phyloP scores from a whole-genome alignment of 2,329 filamentous ascomycete species.

The Apiospora sp. region DNA sequence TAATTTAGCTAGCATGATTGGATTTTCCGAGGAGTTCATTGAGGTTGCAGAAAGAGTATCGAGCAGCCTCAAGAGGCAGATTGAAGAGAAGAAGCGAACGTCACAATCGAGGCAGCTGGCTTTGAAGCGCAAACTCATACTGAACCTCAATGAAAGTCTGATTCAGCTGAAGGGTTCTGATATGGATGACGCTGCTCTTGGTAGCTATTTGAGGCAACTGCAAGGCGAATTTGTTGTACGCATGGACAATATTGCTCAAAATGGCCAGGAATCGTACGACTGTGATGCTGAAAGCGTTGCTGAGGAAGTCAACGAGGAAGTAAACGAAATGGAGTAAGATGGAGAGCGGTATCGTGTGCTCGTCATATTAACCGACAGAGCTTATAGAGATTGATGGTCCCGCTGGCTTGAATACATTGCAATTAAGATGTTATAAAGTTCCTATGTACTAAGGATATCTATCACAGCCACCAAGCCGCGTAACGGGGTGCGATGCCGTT shows the following conservation, averaged over 20 bases:
- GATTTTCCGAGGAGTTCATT: slow-evolving; percentile 74
- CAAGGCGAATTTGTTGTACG: slow-evolving; percentile 77
- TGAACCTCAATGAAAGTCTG: slow-evolving; percentile 77
- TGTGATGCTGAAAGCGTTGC: not conserved
- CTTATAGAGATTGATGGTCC: not conserved
- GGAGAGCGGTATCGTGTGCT: not conserved
- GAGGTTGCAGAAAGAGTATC: slow-evolving; percentile 73
- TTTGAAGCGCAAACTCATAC: slow-evolving; percentile 74
- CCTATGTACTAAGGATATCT: not conserved
- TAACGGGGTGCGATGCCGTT: not conserved
- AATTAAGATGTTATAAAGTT: not conserved
- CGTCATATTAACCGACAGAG: not conserved
- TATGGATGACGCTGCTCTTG: slow-evolving; percentile 70
- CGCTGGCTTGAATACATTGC: not conserved
- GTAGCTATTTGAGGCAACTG: slow-evolving; percentile 69
- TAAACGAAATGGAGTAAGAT: not conserved
- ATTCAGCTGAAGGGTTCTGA: slow-evolving; percentile 70
- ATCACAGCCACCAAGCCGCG: not conserved
- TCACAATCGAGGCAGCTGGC: slow-evolving; percentile 66
- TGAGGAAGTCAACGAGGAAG: not conserved
- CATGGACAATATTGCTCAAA: slow-evolving; percentile 72
- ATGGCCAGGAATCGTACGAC: not conserved
- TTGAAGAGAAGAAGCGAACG: slow-evolving; percentile 64
- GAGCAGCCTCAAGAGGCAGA: slow-evolving; percentile 63
- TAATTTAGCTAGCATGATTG: slow-evolving; percentile 77